phyloP scores from a whole-genome alignment of 208 protist genomes.

The Leishmania amazonensis region DNA sequence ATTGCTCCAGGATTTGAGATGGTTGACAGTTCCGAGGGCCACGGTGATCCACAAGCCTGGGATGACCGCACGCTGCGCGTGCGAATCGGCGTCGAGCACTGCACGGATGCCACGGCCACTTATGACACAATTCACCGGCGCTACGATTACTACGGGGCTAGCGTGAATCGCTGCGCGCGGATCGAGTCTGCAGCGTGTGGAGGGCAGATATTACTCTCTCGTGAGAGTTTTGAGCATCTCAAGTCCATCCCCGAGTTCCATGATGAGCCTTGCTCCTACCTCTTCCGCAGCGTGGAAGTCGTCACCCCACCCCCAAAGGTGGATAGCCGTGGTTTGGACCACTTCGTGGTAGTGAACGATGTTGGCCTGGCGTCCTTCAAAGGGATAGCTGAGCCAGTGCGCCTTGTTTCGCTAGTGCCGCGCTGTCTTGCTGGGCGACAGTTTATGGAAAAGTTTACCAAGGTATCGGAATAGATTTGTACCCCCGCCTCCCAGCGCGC shows the following conservation, averaged over 20 bases:
- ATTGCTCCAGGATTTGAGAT: conserved; percentile 70
- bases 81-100: conserved; percentile 78
- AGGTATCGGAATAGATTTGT: neutral
- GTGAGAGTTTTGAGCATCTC: conserved; percentile 58
- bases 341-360: conserved; percentile 66
- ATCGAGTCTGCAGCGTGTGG: conserved; percentile 73
- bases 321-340: conserved; percentile 45
- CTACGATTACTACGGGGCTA: conserved; percentile 91
- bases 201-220: conserved; percentile 84
- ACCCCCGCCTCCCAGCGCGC: neutral
- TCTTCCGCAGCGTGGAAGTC: conserved; percentile 50
- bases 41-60: conserved; percentile 44
- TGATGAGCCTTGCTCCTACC: conserved; percentile 53
- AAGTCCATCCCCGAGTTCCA: conserved; percentile 58
- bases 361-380: conserved; percentile 48
- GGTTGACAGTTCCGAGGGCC: conserved; percentile 56
- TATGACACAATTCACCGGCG: conserved; percentile 70
- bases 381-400: conserved; percentile 54
- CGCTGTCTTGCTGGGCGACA: conserved; percentile 49
- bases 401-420: conserved; percentile 67
- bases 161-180: conserved; percentile 85
- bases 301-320: conserved; percentile 28
- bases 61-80: conserved; percentile 53
- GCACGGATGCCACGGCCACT: conserved; percentile 54
- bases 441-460: conserved; percentile 50